Percentiles rank a stretch among this genome's conserved stretches.
Evolutionary conservation across 2,329 filamentous ascomycete genomes (phyloP).

Genomic region (Aspergillus fijiensis): DNA sequence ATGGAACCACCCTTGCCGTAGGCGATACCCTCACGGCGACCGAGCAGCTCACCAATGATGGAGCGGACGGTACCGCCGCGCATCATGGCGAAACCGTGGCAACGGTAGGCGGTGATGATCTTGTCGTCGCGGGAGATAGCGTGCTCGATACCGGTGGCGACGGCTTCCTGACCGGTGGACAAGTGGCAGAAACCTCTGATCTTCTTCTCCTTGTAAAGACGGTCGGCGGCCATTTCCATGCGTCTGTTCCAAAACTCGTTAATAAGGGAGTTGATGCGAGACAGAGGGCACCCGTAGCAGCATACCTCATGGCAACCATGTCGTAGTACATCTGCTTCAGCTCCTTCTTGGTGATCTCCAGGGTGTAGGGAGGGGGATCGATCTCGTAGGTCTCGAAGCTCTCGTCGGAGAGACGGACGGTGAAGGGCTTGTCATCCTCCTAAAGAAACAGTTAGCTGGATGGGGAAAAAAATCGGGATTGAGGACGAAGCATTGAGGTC

Average conservation of each 20-base stretch:
- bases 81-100: slow-evolving; percentile 98
- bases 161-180: slow-evolving; percentile 96
- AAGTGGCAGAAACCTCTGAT: slow-evolving; percentile 99
- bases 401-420: slow-evolving; percentile 91
- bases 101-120: slow-evolving; percentile 96
- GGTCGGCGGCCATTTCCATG: slow-evolving; percentile 99
- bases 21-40: slow-evolving; percentile 91
- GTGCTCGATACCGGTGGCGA: slow-evolving; percentile 95
- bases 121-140: slow-evolving; percentile 89
- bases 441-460: slow-evolving; percentile 40
- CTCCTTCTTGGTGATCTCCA: slow-evolving; percentile 95
- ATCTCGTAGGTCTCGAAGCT: slow-evolving; percentile 99
- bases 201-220: slow-evolving; percentile 99
- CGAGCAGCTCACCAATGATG: slow-evolving; percentile 94
- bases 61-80: slow-evolving; percentile 85
- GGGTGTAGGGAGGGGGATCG: slow-evolving; percentile 89
- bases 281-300: neutral
- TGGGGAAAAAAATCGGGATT: slow-evolving; percentile 1
- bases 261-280: neutral
- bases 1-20: slow-evolving; percentile 99
- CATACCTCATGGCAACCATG: slow-evolving; percentile 92
- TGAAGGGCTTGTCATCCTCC: slow-evolving; percentile 93
- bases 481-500: slow-evolving; percentile 3
- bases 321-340: slow-evolving; percentile 99
- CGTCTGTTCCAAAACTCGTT: slow-evolving; percentile 58